These are phyloP conservation scores for Malus orientalis DNA, from an alignment of 306 rosid species.

Conservation along the genomic window DNA sequence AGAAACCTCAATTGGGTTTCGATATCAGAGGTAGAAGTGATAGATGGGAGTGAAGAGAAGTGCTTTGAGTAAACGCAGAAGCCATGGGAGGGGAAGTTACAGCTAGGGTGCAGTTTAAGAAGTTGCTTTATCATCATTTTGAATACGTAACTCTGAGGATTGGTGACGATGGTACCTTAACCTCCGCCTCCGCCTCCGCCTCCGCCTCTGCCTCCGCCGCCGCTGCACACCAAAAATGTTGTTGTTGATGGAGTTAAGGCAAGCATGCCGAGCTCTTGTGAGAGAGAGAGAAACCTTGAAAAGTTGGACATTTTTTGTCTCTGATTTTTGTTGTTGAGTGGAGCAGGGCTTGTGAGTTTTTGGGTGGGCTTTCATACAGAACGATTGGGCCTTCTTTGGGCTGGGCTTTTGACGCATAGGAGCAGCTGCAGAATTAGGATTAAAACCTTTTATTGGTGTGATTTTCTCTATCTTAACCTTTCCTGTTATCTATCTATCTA, in stretches of 20 bases:
- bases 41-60: slow-evolving; percentile 30
- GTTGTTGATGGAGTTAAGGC: background rate
- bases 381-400: no score
- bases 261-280: background rate
- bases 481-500: no score
- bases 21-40: slow-evolving; percentile 15
- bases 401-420: no score
- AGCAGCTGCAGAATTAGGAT: no score
- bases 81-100: background rate
- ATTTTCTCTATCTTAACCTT: no score
- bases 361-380: background rate
- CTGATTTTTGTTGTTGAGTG: no score
- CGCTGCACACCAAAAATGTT: background rate
- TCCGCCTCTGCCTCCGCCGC: background rate
- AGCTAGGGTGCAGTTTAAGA: background rate
- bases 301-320: background rate
- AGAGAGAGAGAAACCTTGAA: background rate
- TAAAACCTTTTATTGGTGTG: no score
- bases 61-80: slow-evolving; percentile 10
- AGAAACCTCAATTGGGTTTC: slow-evolving; percentile 39
- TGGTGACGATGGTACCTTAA: background rate
- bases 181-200: background rate
- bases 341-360: no score
- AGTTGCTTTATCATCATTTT: slow-evolving; percentile 27
- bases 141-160: background rate